Evolutionary conservation across 352 stramenopile species (phyloP).

Genomic region (Phytophthora pini): DNA sequence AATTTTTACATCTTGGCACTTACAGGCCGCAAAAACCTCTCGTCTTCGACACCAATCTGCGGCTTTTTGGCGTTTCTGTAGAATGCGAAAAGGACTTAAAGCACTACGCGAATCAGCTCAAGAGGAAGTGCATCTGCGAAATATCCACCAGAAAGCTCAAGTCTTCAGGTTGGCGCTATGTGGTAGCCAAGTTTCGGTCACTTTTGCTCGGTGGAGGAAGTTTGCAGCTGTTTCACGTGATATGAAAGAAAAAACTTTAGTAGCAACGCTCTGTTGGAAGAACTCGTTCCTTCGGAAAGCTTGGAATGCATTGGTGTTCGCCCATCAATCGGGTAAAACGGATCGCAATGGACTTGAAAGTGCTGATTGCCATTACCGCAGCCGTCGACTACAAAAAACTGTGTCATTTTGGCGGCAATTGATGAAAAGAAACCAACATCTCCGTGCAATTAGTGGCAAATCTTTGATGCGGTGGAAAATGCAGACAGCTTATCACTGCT

Average conservation of each 20-base stretch:
- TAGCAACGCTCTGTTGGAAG: too few species aligned
- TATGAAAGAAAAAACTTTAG: slow-evolving; percentile 14
- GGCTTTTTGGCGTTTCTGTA: slow-evolving; percentile 30
- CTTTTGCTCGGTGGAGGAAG: slow-evolving; percentile 39
- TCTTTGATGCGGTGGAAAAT: slow-evolving; percentile 47
- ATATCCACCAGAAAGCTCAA: slow-evolving; percentile 21
- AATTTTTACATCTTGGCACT: slow-evolving; percentile 34
- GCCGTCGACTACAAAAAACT: slow-evolving; percentile 1
- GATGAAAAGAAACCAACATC: slow-evolving; percentile 15
- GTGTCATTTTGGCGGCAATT: slow-evolving; percentile 28
- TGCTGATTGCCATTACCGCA: slow-evolving; percentile 22
- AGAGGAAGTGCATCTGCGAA: slow-evolving; percentile 1
- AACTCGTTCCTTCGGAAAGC: slow-evolving; percentile 36
- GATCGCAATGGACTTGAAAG: not conserved
- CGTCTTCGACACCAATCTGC: slow-evolving; percentile 9
- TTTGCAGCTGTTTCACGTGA: slow-evolving; percentile 14
- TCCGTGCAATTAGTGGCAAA: slow-evolving; percentile 28
- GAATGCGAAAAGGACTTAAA: slow-evolving; percentile 29
- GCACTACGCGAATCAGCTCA: slow-evolving; percentile 21
- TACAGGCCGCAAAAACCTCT: slow-evolving; percentile 9
- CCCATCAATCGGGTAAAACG: slow-evolving; percentile 10
- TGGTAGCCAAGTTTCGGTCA: slow-evolving; percentile 9
- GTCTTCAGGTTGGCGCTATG: slow-evolving; percentile 30
- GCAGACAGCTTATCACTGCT: slow-evolving; percentile 48
- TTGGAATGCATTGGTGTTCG: slow-evolving; percentile 34